Base-by-base conservation (phyloP, 768 basidiomycete species). In the Mycena galericulata region DNA sequence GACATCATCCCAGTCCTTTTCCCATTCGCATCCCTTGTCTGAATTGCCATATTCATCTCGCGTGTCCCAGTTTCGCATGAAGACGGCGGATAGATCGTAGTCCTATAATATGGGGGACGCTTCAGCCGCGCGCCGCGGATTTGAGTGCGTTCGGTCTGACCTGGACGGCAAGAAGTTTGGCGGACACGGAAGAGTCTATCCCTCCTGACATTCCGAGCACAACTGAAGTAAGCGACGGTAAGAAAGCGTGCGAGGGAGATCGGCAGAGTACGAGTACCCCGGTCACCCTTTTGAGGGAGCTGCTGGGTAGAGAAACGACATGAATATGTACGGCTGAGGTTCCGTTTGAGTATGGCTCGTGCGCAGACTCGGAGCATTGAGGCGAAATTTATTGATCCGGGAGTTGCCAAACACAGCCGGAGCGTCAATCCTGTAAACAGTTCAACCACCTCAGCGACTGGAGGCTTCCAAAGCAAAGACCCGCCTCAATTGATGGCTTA, bases 41-140 rank as follows among this genome's bases (percentile, higher is more conserved):
- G 89, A 67, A 38, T 29, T 86, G 20, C 88, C 91, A 27, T 85
- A 88, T 79, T 96, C 95, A 74, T 96, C 93, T 43, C 91, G 85
- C 3, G 91, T 92, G 73, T 95, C 93, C 97, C 97, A 99, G 67
- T 99, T 98, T 24, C 95, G 88, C 97, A 99, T 99, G 78, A 92
- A 98, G 1, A 98, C 87, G 14, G 95, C 95, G 43, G 92, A 92
- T 2, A 97, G 84, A 74, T 96, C 90, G 70, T 89, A 92, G 67
- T 92, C 91, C 92, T 95, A n/a, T 20, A 45, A 8, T n/a, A n/a
- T n/a, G 38, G 7, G 9, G 64, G 22, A 63, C 32, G 54, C 50
- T 41, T 32, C 15, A 43, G 32, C 9, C 1, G 26, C 26, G 26
- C 26, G n/a, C 10, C 22, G 36, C 43, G n/a, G 45, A 47, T 45